Conservation (phyloP, 192 early-diverging fungal genomes). For the Linnemannia elongata region DNA sequence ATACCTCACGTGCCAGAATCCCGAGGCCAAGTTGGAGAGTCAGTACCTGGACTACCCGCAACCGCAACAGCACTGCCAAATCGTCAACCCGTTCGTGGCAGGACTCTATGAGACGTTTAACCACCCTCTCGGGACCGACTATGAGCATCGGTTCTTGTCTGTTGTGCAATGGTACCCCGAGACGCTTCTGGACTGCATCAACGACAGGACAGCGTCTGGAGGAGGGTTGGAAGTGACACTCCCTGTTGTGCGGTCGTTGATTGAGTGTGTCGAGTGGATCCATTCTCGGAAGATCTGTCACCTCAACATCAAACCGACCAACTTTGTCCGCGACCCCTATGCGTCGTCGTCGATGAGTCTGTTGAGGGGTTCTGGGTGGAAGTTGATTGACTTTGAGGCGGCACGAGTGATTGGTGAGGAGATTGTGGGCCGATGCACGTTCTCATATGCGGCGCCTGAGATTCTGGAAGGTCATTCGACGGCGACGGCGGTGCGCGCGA, state of each 20-base stretch:
- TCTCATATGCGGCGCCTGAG: conserved; percentile 62
- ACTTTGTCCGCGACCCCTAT: conserved; percentile 55
- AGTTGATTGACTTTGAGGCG: conserved; percentile 68
- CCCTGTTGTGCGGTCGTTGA: conserved; percentile 37
- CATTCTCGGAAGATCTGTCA: conserved; percentile 51
- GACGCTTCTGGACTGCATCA: conserved; percentile 35
- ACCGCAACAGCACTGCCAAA: conserved; percentile 28
- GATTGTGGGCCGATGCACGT: conserved; percentile 62
- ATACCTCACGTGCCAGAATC: conserved; percentile 41
- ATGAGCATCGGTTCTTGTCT: conserved; percentile 30
- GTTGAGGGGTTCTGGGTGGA: conserved; percentile 41
- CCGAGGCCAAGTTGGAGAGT: conserved; percentile 41
- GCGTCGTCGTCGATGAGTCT: conserved; percentile 7
- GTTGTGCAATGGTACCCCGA: conserved; percentile 50
- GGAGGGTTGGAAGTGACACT: conserved; percentile 40
- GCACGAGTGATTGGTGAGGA: conserved; percentile 65
- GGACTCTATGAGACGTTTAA: conserved; percentile 53
- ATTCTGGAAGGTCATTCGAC: conserved; percentile 53
- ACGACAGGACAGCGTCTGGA: conserved; percentile 23
- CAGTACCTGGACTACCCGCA: conserved; percentile 47
- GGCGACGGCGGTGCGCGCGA: conserved; percentile 54
- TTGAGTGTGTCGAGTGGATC: conserved; percentile 46
- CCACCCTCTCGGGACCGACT: conserved; percentile 27
- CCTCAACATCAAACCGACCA: conserved; percentile 48
- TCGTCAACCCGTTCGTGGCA: conserved; percentile 36